Evolutionary conservation across 345 rosid species (phyloP).

Genomic region (Jatropha curcas): DNA sequence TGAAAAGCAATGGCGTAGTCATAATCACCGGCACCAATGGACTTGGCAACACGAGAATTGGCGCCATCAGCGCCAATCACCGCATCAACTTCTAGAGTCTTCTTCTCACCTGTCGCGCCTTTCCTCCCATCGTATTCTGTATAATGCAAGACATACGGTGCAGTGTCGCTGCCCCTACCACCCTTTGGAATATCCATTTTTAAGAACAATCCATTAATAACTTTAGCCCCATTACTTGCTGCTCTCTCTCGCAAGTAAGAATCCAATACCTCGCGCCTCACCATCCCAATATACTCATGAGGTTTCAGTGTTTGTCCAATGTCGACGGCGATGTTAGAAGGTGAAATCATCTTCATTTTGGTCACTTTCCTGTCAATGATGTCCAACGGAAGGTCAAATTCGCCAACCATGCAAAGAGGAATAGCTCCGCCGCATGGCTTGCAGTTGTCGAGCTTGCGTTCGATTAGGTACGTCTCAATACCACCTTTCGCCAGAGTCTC

Average conservation of each 20-base stretch:
- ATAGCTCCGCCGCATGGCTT: conserved; percentile 97
- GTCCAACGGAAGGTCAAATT: conserved; percentile 87
- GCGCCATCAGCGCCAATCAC: conserved; percentile 97
- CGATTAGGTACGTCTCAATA: conserved; percentile 76
- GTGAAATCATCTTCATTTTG: conserved; percentile 96
- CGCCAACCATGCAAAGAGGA: conserved; percentile 96
- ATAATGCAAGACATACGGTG: conserved; percentile 71
- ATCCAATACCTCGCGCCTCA: conserved; percentile 84
- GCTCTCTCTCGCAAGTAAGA: conserved; percentile 77
- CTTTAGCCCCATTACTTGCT: conserved; percentile 63
- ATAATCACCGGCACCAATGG: conserved; percentile 87
- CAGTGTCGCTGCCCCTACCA: conserved; percentile 24
- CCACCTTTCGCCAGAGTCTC: conserved; percentile 87
- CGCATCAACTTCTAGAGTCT: conserved; percentile 83
- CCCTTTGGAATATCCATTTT: conserved; percentile 74
- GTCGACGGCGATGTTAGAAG: conserved; percentile 93
- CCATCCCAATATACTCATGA: conserved; percentile 97
- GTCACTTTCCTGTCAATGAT: conserved; percentile 86
- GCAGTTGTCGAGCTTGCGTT: conserved; percentile 87
- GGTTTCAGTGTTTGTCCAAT: conserved; percentile 92
- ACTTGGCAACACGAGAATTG: conserved; percentile 88
- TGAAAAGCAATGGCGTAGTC: conserved; percentile 96
- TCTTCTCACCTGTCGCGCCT: conserved; percentile 70
- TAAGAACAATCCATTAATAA: conserved; percentile 80
- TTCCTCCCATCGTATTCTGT: conserved; percentile 75